Evolutionary conservation across 2,329 filamentous ascomycete species (phyloP), one percentile per base, ranked within the genome.

Genomic region (Tolypocladium amazonense): DNA sequence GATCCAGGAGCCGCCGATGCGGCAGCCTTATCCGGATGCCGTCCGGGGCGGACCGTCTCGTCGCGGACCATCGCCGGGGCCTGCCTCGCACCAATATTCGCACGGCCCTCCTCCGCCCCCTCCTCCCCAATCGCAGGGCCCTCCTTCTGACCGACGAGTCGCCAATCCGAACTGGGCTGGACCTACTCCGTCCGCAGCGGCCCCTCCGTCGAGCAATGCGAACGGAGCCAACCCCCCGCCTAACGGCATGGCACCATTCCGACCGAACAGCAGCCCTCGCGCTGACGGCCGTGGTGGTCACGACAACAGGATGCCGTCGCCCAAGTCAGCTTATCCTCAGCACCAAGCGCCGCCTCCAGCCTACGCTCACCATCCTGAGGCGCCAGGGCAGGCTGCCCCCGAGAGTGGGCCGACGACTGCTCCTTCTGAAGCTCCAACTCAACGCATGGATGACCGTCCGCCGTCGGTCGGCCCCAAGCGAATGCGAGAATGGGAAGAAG

Each of bases 401-500:
- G 87, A 87, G 64, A 71, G 68, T 58, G 71, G 68, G 11, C 67
- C 66, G 41, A 85, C 84, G 61, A 75, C 76, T 27, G 77, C 77
- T 58, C 75, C 76, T 4, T 67, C 75, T 1, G 86, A 88, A 55
- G 88, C 93, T 68, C 83, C 84, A 30, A 80, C 83, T 61, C 88
- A 81, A 59, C 74, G 76, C 58, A 77, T 83, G 61, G 82, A 84
- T 58, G 81, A 96, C 59, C 84, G 92, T n/a, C 90, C 92, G 23
- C 76, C 88, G 1, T 95, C 91, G 43, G 88, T 90, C 14, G 84
- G 83, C 4, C 85, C 88, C 60, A 99, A 99, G 81, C 85, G 94
- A 60, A 82, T 87, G 72, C 87, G 92, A 56, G 94, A 97, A 69
- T 97, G 94, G 92, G 94, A 97, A 65, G 88, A 93, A 41, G 91